phyloP scores from a whole-genome alignment of 164 flowering plant species.

The Protea cynaroides region DNA sequence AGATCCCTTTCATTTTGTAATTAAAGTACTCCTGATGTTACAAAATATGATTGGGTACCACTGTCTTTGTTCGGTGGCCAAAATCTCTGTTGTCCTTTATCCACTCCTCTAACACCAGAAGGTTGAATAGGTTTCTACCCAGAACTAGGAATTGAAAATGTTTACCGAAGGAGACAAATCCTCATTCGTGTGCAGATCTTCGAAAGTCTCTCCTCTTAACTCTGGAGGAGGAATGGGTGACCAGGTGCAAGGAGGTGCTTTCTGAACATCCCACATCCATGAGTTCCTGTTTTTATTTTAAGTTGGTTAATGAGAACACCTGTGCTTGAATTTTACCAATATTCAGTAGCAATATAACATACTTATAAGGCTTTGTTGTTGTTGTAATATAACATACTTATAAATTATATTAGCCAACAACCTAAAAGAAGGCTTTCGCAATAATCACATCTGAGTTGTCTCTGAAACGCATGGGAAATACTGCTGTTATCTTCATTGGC shows the following conservation, averaged over 20 bases:
- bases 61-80: too few species aligned
- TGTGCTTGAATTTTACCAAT: not conserved
- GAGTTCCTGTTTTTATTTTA: not conserved
- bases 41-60: not conserved
- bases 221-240: constrained; percentile 90
- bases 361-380: too few species aligned
- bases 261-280: constrained; percentile 46
- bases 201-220: constrained; percentile 64
- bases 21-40: not conserved
- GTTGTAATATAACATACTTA: too few species aligned
- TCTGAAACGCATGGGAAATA: constrained; percentile 76
- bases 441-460: constrained; percentile 70
- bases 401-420: too few species aligned
- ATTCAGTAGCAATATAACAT: too few species aligned
- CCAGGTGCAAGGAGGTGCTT: constrained; percentile 80
- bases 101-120: not conserved
- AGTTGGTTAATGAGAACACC: not conserved
- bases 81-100: not conserved
- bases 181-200: constrained; percentile 78
- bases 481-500: constrained; percentile 53
- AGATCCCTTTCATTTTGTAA: not conserved
- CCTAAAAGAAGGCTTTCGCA: constrained; percentile 11
- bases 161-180: constrained; percentile 83
- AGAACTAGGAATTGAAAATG: not conserved
- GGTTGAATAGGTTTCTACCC: not conserved